A percentile compares a stretch with the other conserved stretches of the same genome.
phyloP scores from a whole-genome alignment of 179 eudicot species.

The Gypsophila paniculata region DNA sequence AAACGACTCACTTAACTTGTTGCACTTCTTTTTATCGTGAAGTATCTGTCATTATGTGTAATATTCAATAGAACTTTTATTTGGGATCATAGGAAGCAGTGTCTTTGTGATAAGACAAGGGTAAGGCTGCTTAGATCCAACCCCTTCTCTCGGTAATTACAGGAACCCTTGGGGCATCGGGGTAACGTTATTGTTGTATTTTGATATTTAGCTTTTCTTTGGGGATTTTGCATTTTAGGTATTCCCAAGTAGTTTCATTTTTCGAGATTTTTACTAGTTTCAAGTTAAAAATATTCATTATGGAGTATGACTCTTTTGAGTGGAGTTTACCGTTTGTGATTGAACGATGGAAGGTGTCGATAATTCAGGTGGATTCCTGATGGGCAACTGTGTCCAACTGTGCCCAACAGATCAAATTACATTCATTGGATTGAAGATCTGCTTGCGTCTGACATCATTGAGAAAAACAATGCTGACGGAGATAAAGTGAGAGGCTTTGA shows the following conservation, averaged over 20 bases:
- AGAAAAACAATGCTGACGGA: conserved; percentile 28
- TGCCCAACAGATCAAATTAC: conserved; percentile 92
- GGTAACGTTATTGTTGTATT: too few species aligned
- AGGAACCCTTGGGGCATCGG: too few species aligned
- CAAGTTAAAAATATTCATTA: too few species aligned
- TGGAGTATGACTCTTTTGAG: background rate
- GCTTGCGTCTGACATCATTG: conserved; percentile 61
- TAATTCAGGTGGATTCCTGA: conserved; percentile 91
- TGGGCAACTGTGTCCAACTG: conserved; percentile 99
- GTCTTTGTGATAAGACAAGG: too few species aligned
- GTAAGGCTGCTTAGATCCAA: too few species aligned
- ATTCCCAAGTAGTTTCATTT: background rate
- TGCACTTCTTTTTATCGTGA: too few species aligned
- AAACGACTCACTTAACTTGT: too few species aligned
- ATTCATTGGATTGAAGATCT: conserved; percentile 96
- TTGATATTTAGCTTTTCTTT: background rate
- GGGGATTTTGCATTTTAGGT: background rate
- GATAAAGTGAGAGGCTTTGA: conserved; percentile 72
- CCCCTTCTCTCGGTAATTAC: too few species aligned
- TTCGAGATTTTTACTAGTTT: background rate
- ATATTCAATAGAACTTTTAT: too few species aligned
- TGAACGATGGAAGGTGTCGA: conserved; percentile 9
- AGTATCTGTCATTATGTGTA: too few species aligned
- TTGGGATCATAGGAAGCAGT: too few species aligned
- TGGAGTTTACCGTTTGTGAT: background rate